phyloP scores from a whole-genome alignment of 139 green algal genomes.

The Asterochloris sp. region DNA sequence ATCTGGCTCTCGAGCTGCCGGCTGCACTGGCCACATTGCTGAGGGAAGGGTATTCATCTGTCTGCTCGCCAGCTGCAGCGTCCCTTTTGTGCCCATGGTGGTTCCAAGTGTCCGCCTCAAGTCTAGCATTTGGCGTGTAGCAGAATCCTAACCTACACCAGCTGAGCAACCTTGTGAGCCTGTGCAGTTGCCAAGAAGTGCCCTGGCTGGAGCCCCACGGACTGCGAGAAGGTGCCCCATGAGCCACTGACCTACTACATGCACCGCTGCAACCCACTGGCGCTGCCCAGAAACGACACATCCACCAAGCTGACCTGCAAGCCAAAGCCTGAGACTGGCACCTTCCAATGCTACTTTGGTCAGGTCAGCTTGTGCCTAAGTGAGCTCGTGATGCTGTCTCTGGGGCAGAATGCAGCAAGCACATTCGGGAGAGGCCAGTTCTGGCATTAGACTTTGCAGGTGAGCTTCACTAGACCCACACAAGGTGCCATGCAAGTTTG shows the following conservation, averaged over 20 bases:
- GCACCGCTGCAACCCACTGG: conserved; percentile 54
- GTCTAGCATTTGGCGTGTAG: too few relatives aligned
- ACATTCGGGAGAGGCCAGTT: too few relatives aligned
- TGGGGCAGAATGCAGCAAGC: too few relatives aligned
- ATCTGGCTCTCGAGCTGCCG: not conserved
- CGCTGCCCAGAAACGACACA: conserved; percentile 38
- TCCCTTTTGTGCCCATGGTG: too few relatives aligned
- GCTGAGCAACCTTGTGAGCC: not conserved
- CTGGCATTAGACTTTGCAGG: too few relatives aligned
- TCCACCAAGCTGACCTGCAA: conserved; percentile 49
- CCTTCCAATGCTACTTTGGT: conserved; percentile 69
- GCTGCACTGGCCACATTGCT: too few relatives aligned
- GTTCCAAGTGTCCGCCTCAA: too few relatives aligned
- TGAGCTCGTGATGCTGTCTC: not conserved
- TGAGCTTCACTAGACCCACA: too few relatives aligned
- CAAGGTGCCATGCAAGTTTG: too few relatives aligned
- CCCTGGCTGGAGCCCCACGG: conserved; percentile 46
- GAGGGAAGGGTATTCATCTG: too few relatives aligned
- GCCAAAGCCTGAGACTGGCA: conserved; percentile 9
- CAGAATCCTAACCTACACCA: not conserved
- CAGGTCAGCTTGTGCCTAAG: conserved; percentile 27
- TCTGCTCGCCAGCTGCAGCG: too few relatives aligned
- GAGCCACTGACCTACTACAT: conserved; percentile 39
- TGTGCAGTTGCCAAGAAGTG: conserved; percentile 41
- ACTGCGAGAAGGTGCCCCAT: conserved; percentile 33